Percentiles rank a stretch among this genome's conserved stretches.
Evolutionary conservation across 1,139 yeast species (phyloP).

Genomic region (Saccharomycopsis crataegensis): DNA sequence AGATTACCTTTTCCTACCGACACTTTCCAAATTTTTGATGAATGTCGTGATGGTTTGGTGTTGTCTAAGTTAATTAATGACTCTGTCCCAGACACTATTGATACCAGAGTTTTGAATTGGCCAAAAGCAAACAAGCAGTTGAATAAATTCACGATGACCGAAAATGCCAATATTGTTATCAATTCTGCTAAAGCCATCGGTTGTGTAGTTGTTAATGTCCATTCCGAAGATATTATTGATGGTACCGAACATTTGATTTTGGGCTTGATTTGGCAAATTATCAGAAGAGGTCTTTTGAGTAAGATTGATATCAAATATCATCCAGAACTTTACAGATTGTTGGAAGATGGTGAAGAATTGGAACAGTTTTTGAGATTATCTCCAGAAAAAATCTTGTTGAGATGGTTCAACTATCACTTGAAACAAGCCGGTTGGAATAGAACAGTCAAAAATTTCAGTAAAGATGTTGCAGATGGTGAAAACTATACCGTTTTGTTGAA

Average conservation of each 20-base stretch:
- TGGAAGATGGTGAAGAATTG: constrained; percentile 94
- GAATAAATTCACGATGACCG: constrained; percentile 92
- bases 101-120: constrained; percentile 89
- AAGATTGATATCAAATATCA: constrained; percentile 94
- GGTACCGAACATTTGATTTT: constrained; percentile 94
- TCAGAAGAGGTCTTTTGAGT: constrained; percentile 87
- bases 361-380: constrained; percentile 95
- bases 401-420: constrained; percentile 97
- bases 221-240: constrained; percentile 93
- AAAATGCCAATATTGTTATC: constrained; percentile 94
- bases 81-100: constrained; percentile 96
- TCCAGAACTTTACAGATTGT: constrained; percentile 89
- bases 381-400: constrained; percentile 91
- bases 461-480: constrained; percentile 92
- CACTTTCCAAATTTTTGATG: constrained; percentile 92
- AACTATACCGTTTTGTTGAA: constrained; percentile 83
- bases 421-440: constrained; percentile 90
- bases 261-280: constrained; percentile 97
- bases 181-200: constrained; percentile 99
- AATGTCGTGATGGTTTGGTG: constrained; percentile 91
- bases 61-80: constrained; percentile 91
- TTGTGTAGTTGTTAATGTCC: constrained; percentile 95
- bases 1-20: constrained; percentile 91
- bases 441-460: constrained; percentile 76
- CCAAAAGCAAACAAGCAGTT: constrained; percentile 78